Evolutionary conservation across 148 eudicot genomes (phyloP), one percentile per base, ranked within the genome.

Genomic region (Mesembryanthemum crystallinum): DNA sequence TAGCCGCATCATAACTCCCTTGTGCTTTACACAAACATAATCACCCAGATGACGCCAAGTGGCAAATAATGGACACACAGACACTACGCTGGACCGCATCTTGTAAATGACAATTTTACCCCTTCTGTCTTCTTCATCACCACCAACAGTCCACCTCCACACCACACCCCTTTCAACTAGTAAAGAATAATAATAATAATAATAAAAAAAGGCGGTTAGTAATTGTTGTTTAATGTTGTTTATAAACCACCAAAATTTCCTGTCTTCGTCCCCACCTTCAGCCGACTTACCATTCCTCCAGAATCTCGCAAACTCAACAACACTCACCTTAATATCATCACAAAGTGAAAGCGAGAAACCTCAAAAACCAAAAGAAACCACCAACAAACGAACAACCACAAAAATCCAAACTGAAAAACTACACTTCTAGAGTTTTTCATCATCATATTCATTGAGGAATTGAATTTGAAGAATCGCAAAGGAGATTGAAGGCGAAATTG

Each of bases 161-260:
- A 51, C 0, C 0, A 17, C 54, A n/a, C n/a, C n/a, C n/a, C n/a
- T n/a, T n/a, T n/a, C n/a, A n/a, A n/a, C n/a, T n/a, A n/a, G n/a
- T n/a, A n/a, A n/a, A n/a, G n/a, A n/a, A n/a, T n/a, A n/a, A n/a
- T n/a, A n/a, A n/a, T n/a, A n/a, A n/a, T n/a, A n/a, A n/a, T n/a
- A n/a, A n/a, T 35, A 60, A 29, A 10, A 43, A 58, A 76, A 70
- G 74, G 74, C 74, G 80, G 74, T 77, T 77, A 69, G 3, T 17
- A 43, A 62, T 39, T 17, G n/a, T n/a, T n/a, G n/a, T n/a, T n/a
- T n/a, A n/a, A n/a, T n/a, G n/a, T n/a, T n/a, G 54, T 69, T 18
- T 27, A 43, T 55, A 23, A 75, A 57, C 55, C 72, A 24, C 37
- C 42, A 64, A 21, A 27, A 17, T 63, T 54, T 8, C 45, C 28